These are phyloP conservation scores for Coprinopsis sp. DNA, from an alignment of 768 basidiomycete genomes.

Conservation along the genomic window DNA sequence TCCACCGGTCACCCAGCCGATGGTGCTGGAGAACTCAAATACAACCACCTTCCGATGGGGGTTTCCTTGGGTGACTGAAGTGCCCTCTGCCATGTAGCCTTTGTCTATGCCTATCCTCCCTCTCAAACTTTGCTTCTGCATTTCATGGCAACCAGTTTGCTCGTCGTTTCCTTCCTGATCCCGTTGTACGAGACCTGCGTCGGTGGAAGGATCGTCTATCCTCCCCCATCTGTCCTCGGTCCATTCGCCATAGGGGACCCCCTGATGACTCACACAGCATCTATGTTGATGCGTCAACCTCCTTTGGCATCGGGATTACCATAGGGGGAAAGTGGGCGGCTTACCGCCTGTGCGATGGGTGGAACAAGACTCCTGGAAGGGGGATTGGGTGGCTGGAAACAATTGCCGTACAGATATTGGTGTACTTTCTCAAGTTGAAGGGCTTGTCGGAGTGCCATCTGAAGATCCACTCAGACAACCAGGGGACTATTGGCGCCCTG, in stretches of 20 bases:
- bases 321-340: conserved; percentile 24
- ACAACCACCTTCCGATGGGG: no score
- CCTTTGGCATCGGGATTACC: conserved; percentile 36
- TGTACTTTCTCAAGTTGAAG: conserved; percentile 11
- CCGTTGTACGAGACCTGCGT: not conserved
- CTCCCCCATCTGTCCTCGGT: not conserved
- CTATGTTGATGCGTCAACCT: conserved; percentile 31
- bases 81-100: conserved; percentile 28
- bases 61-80: no score
- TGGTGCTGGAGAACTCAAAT: no score
- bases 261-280: conserved; percentile 19
- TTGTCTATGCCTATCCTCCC: conserved; percentile 21
- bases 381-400: conserved; percentile 24
- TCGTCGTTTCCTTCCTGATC: not conserved
- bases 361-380: conserved; percentile 6
- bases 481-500: conserved; percentile 31
- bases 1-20: no score
- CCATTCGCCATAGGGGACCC: conserved; percentile 1
- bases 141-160: conserved; percentile 7
- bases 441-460: conserved; percentile 14
- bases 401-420: conserved; percentile 19
- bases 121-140: conserved; percentile 18
- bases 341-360: conserved; percentile 15
- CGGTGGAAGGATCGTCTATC: conserved; percentile 12
- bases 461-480: conserved; percentile 30